Conservation (phyloP, 495 filamentous ascomycete genomes). For the Neurospora hispaniola region DNA sequence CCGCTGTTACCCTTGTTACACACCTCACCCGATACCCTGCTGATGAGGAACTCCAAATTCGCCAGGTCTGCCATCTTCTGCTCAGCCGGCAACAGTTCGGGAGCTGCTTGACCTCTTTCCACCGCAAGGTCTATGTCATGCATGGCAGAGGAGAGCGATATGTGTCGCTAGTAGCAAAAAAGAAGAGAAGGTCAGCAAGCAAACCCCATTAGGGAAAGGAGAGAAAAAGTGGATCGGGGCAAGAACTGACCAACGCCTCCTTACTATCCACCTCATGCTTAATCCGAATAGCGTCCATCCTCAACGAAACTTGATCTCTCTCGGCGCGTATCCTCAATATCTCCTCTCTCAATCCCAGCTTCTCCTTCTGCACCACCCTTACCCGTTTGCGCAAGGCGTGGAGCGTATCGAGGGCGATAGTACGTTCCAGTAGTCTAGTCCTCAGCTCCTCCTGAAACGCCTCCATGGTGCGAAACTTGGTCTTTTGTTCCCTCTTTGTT, state of each 20-base stretch:
- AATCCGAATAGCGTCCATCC: conserved; percentile 57
- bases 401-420: conserved; percentile 53
- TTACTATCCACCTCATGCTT: conserved; percentile 43
- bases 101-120: conserved; percentile 33
- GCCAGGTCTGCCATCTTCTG: conserved; percentile 30
- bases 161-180: conserved; percentile 28
- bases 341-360: conserved; percentile 51
- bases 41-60: conserved; percentile 40
- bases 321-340: conserved; percentile 53
- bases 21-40: conserved; percentile 34
- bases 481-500: conserved; percentile 42
- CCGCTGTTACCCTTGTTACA: conserved; percentile 33
- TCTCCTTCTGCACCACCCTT: conserved; percentile 53
- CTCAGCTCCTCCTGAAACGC: conserved; percentile 59
- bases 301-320: conserved; percentile 54
- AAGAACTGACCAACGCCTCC: conserved; percentile 31
- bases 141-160: conserved; percentile 39
- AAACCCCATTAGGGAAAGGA: not conserved
- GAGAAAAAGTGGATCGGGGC: not conserved
- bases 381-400: conserved; percentile 52
- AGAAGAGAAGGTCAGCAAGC: conserved; percentile 4
- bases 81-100: conserved; percentile 26
- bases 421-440: conserved; percentile 48
- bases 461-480: conserved; percentile 53
- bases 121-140: conserved; percentile 46